phyloP scores from a whole-genome alignment of 768 basidiomycete genomes.

The Tulasnella sp. region DNA sequence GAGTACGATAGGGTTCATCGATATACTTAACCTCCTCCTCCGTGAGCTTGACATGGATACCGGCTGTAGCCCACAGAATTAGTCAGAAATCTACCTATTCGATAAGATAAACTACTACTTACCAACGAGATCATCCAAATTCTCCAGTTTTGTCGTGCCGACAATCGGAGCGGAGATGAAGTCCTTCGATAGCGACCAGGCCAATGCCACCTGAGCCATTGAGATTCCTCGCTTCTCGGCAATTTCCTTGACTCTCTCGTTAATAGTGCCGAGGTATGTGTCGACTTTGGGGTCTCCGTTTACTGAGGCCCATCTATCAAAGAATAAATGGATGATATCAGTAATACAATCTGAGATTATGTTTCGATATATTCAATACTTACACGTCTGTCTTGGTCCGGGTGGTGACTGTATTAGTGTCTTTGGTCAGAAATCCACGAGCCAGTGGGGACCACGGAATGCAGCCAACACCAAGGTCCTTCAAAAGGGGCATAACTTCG shows the following conservation, averaged over 20 bases:
- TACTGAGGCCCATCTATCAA: too few species aligned
- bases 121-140: conserved; percentile 18
- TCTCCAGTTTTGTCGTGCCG: conserved; percentile 13
- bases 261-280: background rate
- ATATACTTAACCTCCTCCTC: background rate
- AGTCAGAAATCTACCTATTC: background rate
- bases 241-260: conserved; percentile 35
- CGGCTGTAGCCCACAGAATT: background rate
- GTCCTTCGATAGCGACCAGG: conserved; percentile 3
- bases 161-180: conserved; percentile 2
- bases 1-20: too few species aligned
- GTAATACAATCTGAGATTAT: too few species aligned
- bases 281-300: background rate
- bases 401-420: conserved; percentile 1
- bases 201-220: conserved; percentile 10
- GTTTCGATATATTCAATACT: background rate
- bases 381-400: conserved; percentile 2
- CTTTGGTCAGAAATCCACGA: conserved; percentile 19
- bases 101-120: background rate
- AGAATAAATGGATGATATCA: too few species aligned
- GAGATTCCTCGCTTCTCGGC: conserved; percentile 31
- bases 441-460: conserved; percentile 23
- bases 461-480: conserved; percentile 20
- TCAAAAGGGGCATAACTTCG: conserved; percentile 3
- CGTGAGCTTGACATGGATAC: background rate